Percentiles rank a stretch among this genome's conserved stretches.
Conservation (phyloP, 2,329 filamentous ascomycete species). For the Ascochyta viciae-villosae region DNA sequence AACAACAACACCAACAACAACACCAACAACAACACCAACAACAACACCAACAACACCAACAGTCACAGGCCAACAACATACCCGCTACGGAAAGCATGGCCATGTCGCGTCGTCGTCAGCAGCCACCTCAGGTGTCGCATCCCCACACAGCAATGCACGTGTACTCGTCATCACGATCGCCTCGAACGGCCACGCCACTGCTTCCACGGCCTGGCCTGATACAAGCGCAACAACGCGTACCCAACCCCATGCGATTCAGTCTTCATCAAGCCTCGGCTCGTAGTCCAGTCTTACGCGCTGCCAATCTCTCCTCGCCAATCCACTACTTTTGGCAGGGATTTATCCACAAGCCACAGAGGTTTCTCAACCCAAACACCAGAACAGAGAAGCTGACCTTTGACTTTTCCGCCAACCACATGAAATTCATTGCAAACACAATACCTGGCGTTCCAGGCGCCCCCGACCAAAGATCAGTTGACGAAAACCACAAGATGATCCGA, state of each 20-base stretch:
- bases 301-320: constrained; percentile 33
- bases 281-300: constrained; percentile 56
- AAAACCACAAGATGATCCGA: constrained; percentile 69
- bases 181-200: constrained; percentile 10
- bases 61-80: neutral
- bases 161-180: neutral
- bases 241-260: constrained; percentile 56
- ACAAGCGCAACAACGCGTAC: constrained; percentile 50
- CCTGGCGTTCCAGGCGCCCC: constrained; percentile 34
- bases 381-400: constrained; percentile 58
- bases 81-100: neutral
- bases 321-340: constrained; percentile 67
- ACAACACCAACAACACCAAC: neutral
- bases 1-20: neutral
- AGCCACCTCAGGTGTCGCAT: neutral
- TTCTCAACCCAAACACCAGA: constrained; percentile 43
- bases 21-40: neutral
- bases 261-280: constrained; percentile 66
- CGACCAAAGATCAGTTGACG: constrained; percentile 46
- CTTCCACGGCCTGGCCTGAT: constrained; percentile 47
- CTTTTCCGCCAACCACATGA: constrained; percentile 50
- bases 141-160: neutral
- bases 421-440: constrained; percentile 47
- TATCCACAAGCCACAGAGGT: constrained; percentile 55
- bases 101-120: neutral